phyloP scores from a whole-genome alignment of 2,329 filamentous ascomycete genomes.

The Lachnellula subtilissima region DNA sequence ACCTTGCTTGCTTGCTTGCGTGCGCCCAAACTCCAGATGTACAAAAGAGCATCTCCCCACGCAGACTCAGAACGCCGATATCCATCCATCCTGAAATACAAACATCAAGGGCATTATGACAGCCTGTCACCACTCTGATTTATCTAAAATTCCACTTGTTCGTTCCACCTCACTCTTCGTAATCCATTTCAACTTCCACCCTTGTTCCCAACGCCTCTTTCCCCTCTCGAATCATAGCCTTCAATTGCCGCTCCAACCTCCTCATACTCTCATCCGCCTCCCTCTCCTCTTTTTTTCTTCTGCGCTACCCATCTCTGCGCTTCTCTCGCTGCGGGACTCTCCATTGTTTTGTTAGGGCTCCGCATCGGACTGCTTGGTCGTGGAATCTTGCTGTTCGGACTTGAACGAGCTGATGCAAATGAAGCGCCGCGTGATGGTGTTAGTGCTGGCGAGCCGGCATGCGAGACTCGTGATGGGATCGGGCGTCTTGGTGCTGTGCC shows the following conservation, averaged over 20 bases:
- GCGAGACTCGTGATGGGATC: constrained; percentile 39
- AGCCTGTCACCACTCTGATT: constrained; percentile 21
- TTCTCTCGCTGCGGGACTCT: constrained; percentile 48
- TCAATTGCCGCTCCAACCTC: constrained; percentile 71
- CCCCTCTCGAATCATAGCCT: constrained; percentile 85
- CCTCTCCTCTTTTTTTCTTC: constrained; percentile 65
- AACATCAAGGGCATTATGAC: neutral
- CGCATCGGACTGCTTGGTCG: constrained; percentile 9
- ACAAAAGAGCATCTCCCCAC: neutral
- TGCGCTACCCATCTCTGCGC: constrained; percentile 70
- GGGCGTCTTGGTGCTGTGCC: constrained; percentile 14
- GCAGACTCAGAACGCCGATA: neutral
- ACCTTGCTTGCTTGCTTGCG: no score
- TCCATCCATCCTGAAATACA: neutral
- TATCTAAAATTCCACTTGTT: constrained; percentile 29
- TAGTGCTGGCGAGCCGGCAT: constrained; percentile 42
- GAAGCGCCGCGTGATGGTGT: constrained; percentile 45
- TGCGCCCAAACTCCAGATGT: no score
- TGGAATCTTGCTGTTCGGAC: constrained; percentile 24
- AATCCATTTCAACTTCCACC: constrained; percentile 25
- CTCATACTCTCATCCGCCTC: constrained; percentile 76
- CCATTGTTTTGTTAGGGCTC: constrained; percentile 2
- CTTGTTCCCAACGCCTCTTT: constrained; percentile 77
- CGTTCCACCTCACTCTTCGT: constrained; percentile 13
- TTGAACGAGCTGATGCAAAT: constrained; percentile 46